Evolutionary conservation across 495 filamentous ascomycete genomes (phyloP), one percentile per base, ranked within the genome.

Genomic region (Penicillium cinerascens): DNA sequence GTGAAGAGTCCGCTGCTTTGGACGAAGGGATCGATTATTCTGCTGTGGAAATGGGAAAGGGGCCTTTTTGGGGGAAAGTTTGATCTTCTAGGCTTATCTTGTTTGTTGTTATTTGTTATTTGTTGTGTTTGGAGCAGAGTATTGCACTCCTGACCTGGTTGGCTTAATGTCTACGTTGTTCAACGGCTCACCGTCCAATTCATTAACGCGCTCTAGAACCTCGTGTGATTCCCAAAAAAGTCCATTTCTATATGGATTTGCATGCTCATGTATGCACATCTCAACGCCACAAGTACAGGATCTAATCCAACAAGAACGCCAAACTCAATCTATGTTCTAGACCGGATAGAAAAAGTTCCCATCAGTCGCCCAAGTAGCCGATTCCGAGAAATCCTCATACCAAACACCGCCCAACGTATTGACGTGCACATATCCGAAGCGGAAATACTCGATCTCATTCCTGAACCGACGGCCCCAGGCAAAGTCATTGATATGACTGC

Each of bases 351-450:
- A 58, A 29, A 59, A 92, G 18, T 71, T 66, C 9, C 86, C 84
- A 63, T 85, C 71, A 2, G 23, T 63, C 17, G 73, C 71, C 88
- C 91, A 90, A 26, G 71, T 78, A 11, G 85, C 88, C 0, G 91
- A 86, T 47, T 79, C 83, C 11, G 88, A 89, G 57, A 91, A 96
- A 69, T 96, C 91, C 48, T 80, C 83, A 58, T 77, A 80, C 44
- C 69, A 67, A 42, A 82, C 79, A 0, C 87, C 87, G 16, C 73
- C 75, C 44, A 76, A 41, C 0, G 66, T 51, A 54, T 71, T 72
- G 11, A 63, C 43, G 56, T 78, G 72, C 69, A 91, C 82, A 69
- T 82, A 88, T n/a, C 77, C 86, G 69, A 95, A 92, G 15, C 88
- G 74, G 67, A 95, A 92, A 60, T 90, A 95, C 69, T 90, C 87